A percentile compares a stretch with the other conserved stretches of the same genome.
These are phyloP conservation scores for Aspergillus awamori DNA, from an alignment of 2,329 filamentous ascomycete species.

Conservation along the genomic window DNA sequence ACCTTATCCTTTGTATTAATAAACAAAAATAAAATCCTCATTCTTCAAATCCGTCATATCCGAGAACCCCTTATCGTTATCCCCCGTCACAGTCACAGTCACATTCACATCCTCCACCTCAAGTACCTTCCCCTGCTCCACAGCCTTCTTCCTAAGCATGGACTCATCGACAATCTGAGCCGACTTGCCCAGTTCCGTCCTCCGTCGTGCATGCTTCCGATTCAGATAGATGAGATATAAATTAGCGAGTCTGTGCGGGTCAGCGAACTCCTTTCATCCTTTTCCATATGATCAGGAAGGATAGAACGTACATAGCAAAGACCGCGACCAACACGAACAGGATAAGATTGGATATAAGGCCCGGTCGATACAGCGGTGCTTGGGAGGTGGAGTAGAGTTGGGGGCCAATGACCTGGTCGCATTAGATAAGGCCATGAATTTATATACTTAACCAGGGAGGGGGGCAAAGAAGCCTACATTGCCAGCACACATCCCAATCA, in stretches of 20 bases:
- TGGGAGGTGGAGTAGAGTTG: slow-evolving; percentile 39
- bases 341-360: slow-evolving; percentile 37
- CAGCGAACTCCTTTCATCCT: too few species aligned
- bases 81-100: neutral
- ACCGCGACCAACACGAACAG: slow-evolving; percentile 37
- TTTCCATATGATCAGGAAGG: too few species aligned
- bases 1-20: neutral
- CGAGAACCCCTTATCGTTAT: slow-evolving; percentile 17
- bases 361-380: slow-evolving; percentile 38
- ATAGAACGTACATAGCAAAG: slow-evolving; percentile 25
- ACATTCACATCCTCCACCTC: slow-evolving; percentile 14
- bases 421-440: neutral
- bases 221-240: slow-evolving; percentile 38
- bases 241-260: slow-evolving; percentile 23
- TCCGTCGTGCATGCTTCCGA: slow-evolving; percentile 32
- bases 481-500: slow-evolving; percentile 42
- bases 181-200: slow-evolving; percentile 35
- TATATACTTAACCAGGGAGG: too few species aligned
- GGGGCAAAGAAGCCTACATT: slow-evolving; percentile 26
- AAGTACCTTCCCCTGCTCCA: slow-evolving; percentile 12
- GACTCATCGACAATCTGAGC: slow-evolving; percentile 35
- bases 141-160: slow-evolving; percentile 33
- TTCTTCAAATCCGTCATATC: slow-evolving; percentile 23
- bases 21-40: slow-evolving; percentile 26
- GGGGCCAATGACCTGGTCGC: slow-evolving; percentile 31